Percentiles rank a stretch among this genome's conserved stretches.
These are phyloP conservation scores for Fusarium abutilonis DNA, from an alignment of 2,329 filamentous ascomycete species.

Conservation along the genomic window DNA sequence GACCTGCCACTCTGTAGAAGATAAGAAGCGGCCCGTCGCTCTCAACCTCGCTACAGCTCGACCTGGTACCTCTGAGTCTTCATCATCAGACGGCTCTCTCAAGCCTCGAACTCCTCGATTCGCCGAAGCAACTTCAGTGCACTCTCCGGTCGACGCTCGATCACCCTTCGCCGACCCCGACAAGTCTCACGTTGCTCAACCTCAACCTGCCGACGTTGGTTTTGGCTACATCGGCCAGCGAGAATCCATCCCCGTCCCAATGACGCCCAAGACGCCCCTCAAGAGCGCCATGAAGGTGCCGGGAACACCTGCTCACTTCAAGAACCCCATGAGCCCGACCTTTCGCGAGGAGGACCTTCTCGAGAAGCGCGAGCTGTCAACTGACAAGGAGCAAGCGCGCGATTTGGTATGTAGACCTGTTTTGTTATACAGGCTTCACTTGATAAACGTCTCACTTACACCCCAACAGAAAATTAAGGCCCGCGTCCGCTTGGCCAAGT, in stretches of 20 bases:
- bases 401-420: constrained; percentile 76
- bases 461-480: constrained; percentile 83
- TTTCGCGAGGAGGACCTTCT: constrained; percentile 88
- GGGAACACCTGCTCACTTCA: constrained; percentile 78
- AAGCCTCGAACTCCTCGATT: constrained; percentile 83
- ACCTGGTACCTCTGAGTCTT: constrained; percentile 61
- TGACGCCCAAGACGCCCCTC: constrained; percentile 79
- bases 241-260: constrained; percentile 68
- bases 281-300: constrained; percentile 92
- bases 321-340: constrained; percentile 87
- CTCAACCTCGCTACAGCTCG: constrained; percentile 63
- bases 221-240: constrained; percentile 85
- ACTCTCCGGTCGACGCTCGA: constrained; percentile 75
- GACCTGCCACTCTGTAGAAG: constrained; percentile 52
- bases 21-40: constrained; percentile 66
- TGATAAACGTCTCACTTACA: constrained; percentile 41
- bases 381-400: constrained; percentile 86
- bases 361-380: constrained; percentile 82
- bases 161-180: constrained; percentile 70
- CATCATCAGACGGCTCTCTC: constrained; percentile 64
- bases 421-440: neutral
- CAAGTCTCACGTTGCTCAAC: constrained; percentile 64
- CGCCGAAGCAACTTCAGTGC: constrained; percentile 80
- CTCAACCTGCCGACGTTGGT: constrained; percentile 85
- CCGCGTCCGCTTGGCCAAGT: constrained; percentile 90